Base-by-base conservation (phyloP, 1,284 basidiomycete genomes). In the Melanopsichium pennsylvanicum region DNA sequence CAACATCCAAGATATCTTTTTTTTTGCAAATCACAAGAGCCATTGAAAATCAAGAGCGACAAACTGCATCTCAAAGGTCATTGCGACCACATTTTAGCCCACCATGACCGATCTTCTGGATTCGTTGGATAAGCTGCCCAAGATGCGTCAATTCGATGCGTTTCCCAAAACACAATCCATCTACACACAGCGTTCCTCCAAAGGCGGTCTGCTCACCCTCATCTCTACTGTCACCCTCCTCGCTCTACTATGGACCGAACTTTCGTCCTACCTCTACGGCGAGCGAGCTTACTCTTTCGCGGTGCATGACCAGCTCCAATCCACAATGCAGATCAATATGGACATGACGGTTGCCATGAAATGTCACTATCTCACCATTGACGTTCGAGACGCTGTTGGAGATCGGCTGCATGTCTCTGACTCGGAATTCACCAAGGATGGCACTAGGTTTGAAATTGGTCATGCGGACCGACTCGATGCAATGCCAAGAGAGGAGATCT, bases 261-360 rank as follows among this genome's bases (percentile, higher is more conserved):
- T 95, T 37, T 88, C 88, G 40, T 91, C 95, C 76, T 97, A 88
- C 78, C 84, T 97, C 27, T 97, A 90, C 86, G 93, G 93, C 42
- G 93, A 92, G 85, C 89, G 91, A 11, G 50, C 52, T 6, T 72
- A 67, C 31, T 56, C 57, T 11, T 80, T 79, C 36, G 39, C 56
- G 6, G 72, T 79, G 10, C 74, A 79, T 22, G 33, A 58, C 13
- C 57, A 72, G 36, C 35, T 80, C 16, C 62, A 63, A 13, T 55
- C 55, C 4, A 40, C 69, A 12, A 78, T 80, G 71, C 79, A 79
- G 56, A 67, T 80, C 67, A 79, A 79, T 50, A 38, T 80, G 39
- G 78, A 79, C 55, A 63, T 79, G 50, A 78, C 76, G 2, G 75
- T 80, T 3, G 75, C 76, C 0, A 76, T 77, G 68, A 66, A 72